These are phyloP conservation scores for Ensete glaucum DNA, from an alignment of 176 grass and related monocot genomes.

Conservation along the genomic window DNA sequence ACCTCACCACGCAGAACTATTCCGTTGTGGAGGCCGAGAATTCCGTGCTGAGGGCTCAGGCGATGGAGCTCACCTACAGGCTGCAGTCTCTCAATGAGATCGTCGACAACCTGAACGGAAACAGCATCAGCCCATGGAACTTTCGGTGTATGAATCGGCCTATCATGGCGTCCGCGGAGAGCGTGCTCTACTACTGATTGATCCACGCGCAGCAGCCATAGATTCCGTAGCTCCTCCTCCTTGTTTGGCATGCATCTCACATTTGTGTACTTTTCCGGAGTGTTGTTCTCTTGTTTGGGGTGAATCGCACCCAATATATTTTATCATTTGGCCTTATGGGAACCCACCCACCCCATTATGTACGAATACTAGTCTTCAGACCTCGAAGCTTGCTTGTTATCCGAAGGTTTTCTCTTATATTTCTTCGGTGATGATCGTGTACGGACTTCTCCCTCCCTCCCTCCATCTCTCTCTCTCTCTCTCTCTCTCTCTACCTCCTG, in stretches of 20 bases:
- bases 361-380: neutral
- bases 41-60: conserved; percentile 69
- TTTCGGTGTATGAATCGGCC: neutral
- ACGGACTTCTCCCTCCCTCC: too few relatives aligned
- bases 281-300: neutral
- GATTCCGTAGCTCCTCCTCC: too few relatives aligned
- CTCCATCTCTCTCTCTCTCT: too few relatives aligned
- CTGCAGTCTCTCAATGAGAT: conserved; percentile 64
- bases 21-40: conserved; percentile 66
- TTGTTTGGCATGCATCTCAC: too few relatives aligned
- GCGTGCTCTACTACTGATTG: neutral
- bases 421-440: too few relatives aligned
- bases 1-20: conserved; percentile 51
- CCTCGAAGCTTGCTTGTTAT: neutral
- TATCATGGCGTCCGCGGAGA: neutral
- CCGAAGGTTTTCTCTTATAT: neutral
- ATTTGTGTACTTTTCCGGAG: neutral
- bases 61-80: conserved; percentile 45
- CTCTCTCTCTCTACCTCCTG: too few relatives aligned
- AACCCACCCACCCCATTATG: neutral
- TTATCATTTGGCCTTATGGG: neutral
- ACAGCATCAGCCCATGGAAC: neutral
- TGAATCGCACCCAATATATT: neutral
- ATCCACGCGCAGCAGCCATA: too few relatives aligned
- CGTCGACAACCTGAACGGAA: conserved; percentile 45